These are phyloP conservation scores for Helotiales sp. DNA, from an alignment of 2,329 filamentous ascomycete genomes.

Conservation along the genomic window DNA sequence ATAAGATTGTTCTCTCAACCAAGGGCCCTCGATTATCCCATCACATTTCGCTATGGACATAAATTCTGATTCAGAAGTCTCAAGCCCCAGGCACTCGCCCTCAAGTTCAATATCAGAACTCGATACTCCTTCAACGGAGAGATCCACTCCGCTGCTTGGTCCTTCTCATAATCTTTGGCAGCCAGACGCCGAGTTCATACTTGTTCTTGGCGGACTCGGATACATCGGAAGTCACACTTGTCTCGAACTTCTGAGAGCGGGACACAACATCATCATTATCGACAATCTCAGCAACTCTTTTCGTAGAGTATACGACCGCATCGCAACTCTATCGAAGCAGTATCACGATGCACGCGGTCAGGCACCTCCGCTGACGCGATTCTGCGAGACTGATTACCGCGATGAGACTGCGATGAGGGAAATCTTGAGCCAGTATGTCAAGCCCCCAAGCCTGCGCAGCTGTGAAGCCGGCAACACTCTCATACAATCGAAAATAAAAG, in stretches of 20 bases:
- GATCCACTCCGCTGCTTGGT: not conserved
- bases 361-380: conserved; percentile 11
- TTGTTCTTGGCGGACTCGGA: conserved; percentile 47
- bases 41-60: not conserved
- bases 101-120: not conserved
- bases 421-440: not conserved
- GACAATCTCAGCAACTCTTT: conserved; percentile 38
- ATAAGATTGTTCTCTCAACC: not conserved
- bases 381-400: conserved; percentile 29
- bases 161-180: not conserved
- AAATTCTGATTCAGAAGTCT: not conserved
- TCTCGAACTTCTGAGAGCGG: conserved; percentile 46
- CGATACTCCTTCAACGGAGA: not conserved
- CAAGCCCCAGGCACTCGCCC: not conserved
- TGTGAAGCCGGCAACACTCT: conserved; percentile 30
- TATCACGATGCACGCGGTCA: conserved; percentile 11
- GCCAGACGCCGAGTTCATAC: conserved; percentile 4
- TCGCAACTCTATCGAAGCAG: conserved; percentile 21
- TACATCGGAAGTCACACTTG: conserved; percentile 50
- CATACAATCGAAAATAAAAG: conserved; percentile 32
- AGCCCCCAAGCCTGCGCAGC: conserved; percentile 17
- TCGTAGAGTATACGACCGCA: conserved; percentile 20
- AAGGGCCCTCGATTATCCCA: not conserved
- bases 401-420: conserved; percentile 14
- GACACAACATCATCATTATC: conserved; percentile 44